Percentiles rank a stretch among this genome's conserved stretches.
These are phyloP conservation scores for Scleroderma bovista DNA, from an alignment of 768 basidiomycete species.

Conservation along the genomic window DNA sequence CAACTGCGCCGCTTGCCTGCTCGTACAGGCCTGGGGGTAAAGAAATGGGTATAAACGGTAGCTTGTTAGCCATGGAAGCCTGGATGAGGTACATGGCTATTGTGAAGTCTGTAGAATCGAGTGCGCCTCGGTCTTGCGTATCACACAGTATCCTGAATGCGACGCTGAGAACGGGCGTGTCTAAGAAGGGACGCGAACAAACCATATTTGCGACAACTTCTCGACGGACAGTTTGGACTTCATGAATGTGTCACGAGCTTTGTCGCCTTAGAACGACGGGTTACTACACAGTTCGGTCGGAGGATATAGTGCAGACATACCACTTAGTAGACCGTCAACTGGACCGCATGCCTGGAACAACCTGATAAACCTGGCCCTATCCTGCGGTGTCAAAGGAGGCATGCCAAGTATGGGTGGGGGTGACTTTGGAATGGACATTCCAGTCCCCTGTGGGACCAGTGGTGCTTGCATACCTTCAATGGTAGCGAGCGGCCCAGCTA, in stretches of 20 bases:
- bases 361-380: constrained; percentile 77
- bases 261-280: constrained; percentile 51
- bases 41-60: constrained; percentile 62
- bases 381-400: constrained; percentile 70
- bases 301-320: constrained; percentile 36
- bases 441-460: constrained; percentile 52
- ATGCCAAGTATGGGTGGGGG: constrained; percentile 48
- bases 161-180: background rate
- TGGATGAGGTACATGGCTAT: constrained; percentile 97
- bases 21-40: constrained; percentile 86
- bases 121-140: constrained; percentile 82
- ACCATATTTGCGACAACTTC: constrained; percentile 92
- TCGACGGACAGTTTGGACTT: constrained; percentile 87
- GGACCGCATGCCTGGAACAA: constrained; percentile 74
- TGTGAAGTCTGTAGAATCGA: constrained; percentile 89
- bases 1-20: constrained; percentile 54
- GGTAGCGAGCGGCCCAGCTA: constrained; percentile 80
- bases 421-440: constrained; percentile 55
- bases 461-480: constrained; percentile 62
- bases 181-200: constrained; percentile 17
- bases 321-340: constrained; percentile 68
- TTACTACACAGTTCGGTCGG: background rate
- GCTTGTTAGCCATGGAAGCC: constrained; percentile 76
- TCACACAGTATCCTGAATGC: constrained; percentile 83
- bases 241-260: constrained; percentile 85